Evolutionary conservation across 257 asterid genomes (phyloP).

Genomic region (Ballota nigra): DNA sequence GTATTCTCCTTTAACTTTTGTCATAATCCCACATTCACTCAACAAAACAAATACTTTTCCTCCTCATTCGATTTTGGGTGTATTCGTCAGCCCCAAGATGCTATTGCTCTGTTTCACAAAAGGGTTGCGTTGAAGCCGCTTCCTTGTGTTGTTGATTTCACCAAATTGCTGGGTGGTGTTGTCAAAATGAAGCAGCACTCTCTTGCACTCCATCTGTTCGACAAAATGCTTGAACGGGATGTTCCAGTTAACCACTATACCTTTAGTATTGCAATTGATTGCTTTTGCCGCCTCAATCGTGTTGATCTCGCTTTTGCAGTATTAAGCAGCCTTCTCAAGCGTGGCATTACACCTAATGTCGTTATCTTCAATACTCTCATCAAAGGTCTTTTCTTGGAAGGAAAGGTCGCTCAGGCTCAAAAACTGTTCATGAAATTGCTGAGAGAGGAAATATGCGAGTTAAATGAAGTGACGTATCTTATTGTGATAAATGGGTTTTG

Average conservation of each 20-base stretch:
- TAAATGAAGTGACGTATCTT: not conserved
- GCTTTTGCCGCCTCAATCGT: not conserved
- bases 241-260: not conserved
- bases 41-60: no score
- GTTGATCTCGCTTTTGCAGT: not conserved
- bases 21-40: no score
- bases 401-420: not conserved
- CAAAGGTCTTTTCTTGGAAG: no score
- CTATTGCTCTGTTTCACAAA: no score
- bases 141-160: constrained; percentile 17
- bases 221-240: constrained; percentile 12
- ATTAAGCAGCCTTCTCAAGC: not conserved
- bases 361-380: no score
- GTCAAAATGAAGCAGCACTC: constrained; percentile 10
- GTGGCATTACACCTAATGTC: not conserved
- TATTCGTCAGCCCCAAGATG: no score
- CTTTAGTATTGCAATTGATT: not conserved
- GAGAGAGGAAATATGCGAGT: constrained; percentile 8
- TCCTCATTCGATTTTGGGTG: no score
- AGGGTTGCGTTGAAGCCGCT: constrained; percentile 7
- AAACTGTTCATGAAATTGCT: constrained; percentile 21
- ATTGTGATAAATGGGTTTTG: constrained; percentile 32
- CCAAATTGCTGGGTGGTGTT: not conserved
- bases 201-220: constrained; percentile 9
- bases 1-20: no score